These are phyloP conservation scores for Diophrys appendiculata DNA, from an alignment of 73 alveolate genomes.

Conservation along the genomic window DNA sequence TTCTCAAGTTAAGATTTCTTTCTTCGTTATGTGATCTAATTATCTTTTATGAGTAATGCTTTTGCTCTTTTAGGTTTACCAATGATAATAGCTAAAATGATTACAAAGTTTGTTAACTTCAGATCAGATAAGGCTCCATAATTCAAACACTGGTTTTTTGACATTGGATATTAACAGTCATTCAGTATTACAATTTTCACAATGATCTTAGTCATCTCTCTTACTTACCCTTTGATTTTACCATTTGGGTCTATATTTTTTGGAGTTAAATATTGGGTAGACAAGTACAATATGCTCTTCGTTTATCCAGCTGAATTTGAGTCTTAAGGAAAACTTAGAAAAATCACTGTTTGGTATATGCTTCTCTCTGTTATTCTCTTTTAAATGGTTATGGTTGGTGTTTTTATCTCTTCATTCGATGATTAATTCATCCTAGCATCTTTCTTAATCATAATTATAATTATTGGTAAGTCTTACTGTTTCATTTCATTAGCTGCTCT, in stretches of 20 bases:
- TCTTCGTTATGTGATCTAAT: constrained; percentile 75
- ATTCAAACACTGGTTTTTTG: constrained; percentile 66
- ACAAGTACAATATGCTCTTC: constrained; percentile 75
- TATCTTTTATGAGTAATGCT: constrained; percentile 75
- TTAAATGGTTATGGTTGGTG: background rate
- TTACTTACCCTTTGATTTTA: constrained; percentile 75
- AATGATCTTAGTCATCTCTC: constrained; percentile 66
- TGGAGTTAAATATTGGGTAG: constrained; percentile 75
- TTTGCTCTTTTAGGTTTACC: too few relatives aligned
- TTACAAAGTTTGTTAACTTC: constrained; percentile 38
- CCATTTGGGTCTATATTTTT: constrained; percentile 84
- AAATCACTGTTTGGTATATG: constrained; percentile 60
- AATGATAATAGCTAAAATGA: constrained; percentile 60
- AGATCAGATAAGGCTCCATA: background rate
- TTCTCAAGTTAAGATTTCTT: constrained; percentile 70
- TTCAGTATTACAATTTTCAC: constrained; percentile 80
- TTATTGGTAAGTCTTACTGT: too few relatives aligned
- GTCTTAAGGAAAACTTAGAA: constrained; percentile 80
- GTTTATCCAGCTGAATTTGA: constrained; percentile 83
- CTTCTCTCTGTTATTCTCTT: constrained; percentile 1
- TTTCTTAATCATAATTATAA: too few relatives aligned
- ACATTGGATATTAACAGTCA: constrained; percentile 78
- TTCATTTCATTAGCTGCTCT: too few relatives aligned
- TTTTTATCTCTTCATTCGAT: background rate
- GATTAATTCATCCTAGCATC: too few relatives aligned